phyloP scores from a whole-genome alignment of 192 early-diverging fungal genomes.

The Gonapodya sp. region DNA sequence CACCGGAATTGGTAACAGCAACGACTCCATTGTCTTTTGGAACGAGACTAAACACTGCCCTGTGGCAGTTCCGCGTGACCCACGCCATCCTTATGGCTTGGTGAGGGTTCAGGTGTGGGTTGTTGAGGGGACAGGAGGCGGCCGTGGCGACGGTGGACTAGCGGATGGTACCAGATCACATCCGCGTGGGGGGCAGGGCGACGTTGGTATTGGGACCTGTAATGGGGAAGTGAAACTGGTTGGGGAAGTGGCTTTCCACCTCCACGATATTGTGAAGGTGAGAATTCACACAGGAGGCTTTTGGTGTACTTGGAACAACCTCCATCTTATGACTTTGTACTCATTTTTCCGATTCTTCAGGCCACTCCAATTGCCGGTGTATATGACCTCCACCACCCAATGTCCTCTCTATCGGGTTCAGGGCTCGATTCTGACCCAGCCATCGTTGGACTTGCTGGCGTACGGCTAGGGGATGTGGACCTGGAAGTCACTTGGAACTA shows the following conservation, averaged over 20 bases:
- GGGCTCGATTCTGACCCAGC: neutral
- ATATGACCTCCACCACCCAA: slow-evolving; percentile 24
- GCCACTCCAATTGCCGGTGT: slow-evolving; percentile 27
- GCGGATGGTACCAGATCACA: neutral
- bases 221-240: slow-evolving; percentile 10
- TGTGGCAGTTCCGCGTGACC: slow-evolving; percentile 20
- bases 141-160: neutral
- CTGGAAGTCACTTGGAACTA: slow-evolving; percentile 38
- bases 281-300: slow-evolving; percentile 13
- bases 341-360: neutral
- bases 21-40: slow-evolving; percentile 16
- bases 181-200: neutral
- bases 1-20: neutral
- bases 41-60: slow-evolving; percentile 38
- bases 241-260: slow-evolving; percentile 31
- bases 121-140: neutral
- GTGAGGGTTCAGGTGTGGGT: slow-evolving; percentile 21
- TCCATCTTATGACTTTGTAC: neutral
- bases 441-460: neutral
- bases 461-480: slow-evolving; percentile 22
- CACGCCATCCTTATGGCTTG: slow-evolving; percentile 33
- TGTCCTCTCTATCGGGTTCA: neutral
- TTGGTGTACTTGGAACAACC: no score
- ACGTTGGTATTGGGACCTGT: neutral
- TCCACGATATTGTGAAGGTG: slow-evolving; percentile 35